Conservation (phyloP, 139 green algal genomes). For the Coelastrella sp. region DNA sequence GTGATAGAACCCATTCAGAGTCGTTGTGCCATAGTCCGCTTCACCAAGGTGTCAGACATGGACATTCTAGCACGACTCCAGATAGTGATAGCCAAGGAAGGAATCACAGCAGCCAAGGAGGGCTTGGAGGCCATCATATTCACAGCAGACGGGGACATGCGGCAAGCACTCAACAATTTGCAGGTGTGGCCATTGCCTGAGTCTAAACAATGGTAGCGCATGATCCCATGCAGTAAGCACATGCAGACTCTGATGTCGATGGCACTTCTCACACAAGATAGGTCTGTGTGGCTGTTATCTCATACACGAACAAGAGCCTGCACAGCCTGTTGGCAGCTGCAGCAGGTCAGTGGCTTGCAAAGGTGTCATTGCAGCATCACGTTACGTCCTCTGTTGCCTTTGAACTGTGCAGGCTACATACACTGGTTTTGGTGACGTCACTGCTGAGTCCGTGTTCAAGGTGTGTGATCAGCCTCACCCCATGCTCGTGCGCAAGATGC, state of each 20-base stretch:
- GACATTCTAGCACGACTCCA: constrained; percentile 89
- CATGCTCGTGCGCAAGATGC: constrained; percentile 80
- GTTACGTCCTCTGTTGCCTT: neutral
- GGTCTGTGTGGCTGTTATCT: no score
- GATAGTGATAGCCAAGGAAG: constrained; percentile 45
- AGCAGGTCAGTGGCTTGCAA: neutral
- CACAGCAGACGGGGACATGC: constrained; percentile 99
- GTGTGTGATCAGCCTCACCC: constrained; percentile 99
- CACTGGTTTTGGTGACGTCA: constrained; percentile 94
- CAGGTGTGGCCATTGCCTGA: constrained; percentile 66
- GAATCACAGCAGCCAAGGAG: constrained; percentile 79
- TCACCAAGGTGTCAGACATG: constrained; percentile 83
- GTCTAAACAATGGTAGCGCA: neutral
- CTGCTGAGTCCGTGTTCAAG: constrained; percentile 93
- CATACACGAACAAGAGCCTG: no score
- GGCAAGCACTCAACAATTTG: constrained; percentile 99
- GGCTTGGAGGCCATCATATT: constrained; percentile 98
- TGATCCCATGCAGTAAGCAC: neutral
- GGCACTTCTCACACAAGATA: no score
- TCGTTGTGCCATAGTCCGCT: constrained; percentile 97
- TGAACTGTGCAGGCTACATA: constrained; percentile 75
- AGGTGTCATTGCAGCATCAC: neutral
- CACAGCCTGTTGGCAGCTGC: no score
- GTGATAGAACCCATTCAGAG: constrained; percentile 99
- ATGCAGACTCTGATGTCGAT: no score